A percentile compares a stretch with the other conserved stretches of the same genome.
phyloP scores from a whole-genome alignment of 768 basidiomycete genomes.

The Lactarius hatsudake region DNA sequence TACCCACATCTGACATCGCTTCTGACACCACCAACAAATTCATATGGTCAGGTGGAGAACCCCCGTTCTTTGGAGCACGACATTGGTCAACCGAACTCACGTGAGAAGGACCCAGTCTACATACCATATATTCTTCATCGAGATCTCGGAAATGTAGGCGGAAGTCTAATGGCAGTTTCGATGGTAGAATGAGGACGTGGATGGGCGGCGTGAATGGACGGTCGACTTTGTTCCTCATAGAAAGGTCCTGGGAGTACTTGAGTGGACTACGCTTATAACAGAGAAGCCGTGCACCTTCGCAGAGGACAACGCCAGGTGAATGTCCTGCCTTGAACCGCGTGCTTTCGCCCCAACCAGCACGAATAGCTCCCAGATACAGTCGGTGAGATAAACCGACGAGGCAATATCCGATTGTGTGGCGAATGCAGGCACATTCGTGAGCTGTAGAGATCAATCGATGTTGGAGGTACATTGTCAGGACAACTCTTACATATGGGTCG shows the following conservation, averaged over 20 bases:
- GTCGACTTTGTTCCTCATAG: slow-evolving; percentile 45
- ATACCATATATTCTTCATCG: slow-evolving; percentile 59
- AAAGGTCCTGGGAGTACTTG: slow-evolving; percentile 49
- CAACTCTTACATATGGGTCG: neutral
- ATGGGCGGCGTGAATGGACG: slow-evolving; percentile 72
- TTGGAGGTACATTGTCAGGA: neutral
- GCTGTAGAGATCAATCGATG: slow-evolving; percentile 37
- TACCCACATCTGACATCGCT: slow-evolving; percentile 58
- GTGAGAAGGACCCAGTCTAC: slow-evolving; percentile 27
- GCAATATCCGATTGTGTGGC: slow-evolving; percentile 39
- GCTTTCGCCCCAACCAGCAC: slow-evolving; percentile 67
- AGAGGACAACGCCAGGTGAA: slow-evolving; percentile 56
- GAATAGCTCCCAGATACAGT: slow-evolving; percentile 80
- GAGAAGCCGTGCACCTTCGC: slow-evolving; percentile 46
- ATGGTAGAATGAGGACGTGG: slow-evolving; percentile 72
- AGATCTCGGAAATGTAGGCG: slow-evolving; percentile 64
- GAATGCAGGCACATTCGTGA: slow-evolving; percentile 46
- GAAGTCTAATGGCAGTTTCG: slow-evolving; percentile 70
- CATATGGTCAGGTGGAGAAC: slow-evolving; percentile 69
- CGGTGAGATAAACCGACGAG: slow-evolving; percentile 58
- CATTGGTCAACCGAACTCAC: neutral
- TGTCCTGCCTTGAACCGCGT: slow-evolving; percentile 56
- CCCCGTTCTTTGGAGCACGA: slow-evolving; percentile 37
- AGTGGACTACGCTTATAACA: neutral
- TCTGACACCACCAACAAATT: slow-evolving; percentile 60